Percentiles rank a stretch among this genome's conserved stretches.
phyloP scores from a whole-genome alignment of 495 filamentous ascomycete genomes.

The Niebla homalea region DNA sequence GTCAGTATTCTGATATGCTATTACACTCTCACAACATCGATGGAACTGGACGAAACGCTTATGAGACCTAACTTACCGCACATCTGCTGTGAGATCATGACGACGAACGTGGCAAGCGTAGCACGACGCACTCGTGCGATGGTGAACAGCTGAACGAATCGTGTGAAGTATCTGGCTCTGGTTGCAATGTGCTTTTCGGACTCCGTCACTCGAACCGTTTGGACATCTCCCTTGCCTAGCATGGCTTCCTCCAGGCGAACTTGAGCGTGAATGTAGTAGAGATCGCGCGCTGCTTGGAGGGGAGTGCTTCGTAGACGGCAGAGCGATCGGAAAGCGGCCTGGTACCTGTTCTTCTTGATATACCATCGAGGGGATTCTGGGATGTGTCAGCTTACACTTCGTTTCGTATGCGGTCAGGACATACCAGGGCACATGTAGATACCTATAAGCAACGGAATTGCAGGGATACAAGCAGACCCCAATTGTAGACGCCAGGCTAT shows the following conservation, averaged over 20 bases:
- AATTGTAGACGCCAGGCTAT: constrained; percentile 53
- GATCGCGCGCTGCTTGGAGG: constrained; percentile 50
- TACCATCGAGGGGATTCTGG: constrained; percentile 56
- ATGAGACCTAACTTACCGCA: constrained; percentile 24
- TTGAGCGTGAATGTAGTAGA: constrained; percentile 53
- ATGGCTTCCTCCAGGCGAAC: constrained; percentile 38
- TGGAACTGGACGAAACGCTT: background rate
- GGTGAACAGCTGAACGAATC: constrained; percentile 52
- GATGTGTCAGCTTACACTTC: background rate
- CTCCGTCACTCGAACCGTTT: background rate
- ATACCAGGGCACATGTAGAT: constrained; percentile 46
- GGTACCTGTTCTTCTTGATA: constrained; percentile 44
- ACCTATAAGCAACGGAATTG: constrained; percentile 46
- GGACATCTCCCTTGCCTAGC: constrained; percentile 23
- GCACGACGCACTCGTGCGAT: constrained; percentile 56
- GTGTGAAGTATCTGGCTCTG: constrained; percentile 37
- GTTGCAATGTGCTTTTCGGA: constrained; percentile 1
- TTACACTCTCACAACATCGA: background rate
- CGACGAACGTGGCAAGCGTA: constrained; percentile 47
- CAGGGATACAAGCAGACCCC: constrained; percentile 58
- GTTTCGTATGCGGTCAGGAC: background rate
- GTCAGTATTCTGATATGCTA: background rate
- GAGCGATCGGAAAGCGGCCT: constrained; percentile 46
- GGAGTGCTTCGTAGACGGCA: constrained; percentile 44
- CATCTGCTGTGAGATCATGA: constrained; percentile 59